Conservation (phyloP, 2,329 filamentous ascomycete species). For the Shiraia sp. region DNA sequence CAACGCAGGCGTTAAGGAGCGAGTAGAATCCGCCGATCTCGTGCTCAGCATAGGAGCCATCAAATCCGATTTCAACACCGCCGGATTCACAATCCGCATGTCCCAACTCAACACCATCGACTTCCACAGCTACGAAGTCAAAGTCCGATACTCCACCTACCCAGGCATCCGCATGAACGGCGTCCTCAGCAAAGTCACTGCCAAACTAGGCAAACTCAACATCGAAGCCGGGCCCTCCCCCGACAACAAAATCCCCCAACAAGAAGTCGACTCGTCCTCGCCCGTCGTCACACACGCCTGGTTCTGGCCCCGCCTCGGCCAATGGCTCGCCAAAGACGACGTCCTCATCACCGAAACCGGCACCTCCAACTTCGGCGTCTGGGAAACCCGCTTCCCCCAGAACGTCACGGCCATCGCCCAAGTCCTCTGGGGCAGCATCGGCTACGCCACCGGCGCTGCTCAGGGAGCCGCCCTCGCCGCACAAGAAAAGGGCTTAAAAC, state of each 20-base stretch:
- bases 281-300: conserved; percentile 68
- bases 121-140: conserved; percentile 74
- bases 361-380: conserved; percentile 85
- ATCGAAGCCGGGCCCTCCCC: conserved; percentile 58
- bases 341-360: conserved; percentile 86
- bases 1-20: conserved; percentile 64
- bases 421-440: conserved; percentile 72
- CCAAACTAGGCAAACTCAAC: conserved; percentile 61
- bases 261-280: conserved; percentile 34
- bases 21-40: conserved; percentile 70
- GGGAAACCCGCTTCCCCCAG: conserved; percentile 78
- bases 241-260: conserved; percentile 54
- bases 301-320: conserved; percentile 77
- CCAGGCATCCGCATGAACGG: conserved; percentile 77
- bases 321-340: conserved; percentile 73
- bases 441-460: conserved; percentile 65
- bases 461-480: conserved; percentile 75
- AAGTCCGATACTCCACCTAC: conserved; percentile 78
- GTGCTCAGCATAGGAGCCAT: conserved; percentile 71
- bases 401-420: conserved; percentile 81
- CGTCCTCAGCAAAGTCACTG: conserved; percentile 72
- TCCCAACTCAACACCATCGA: conserved; percentile 79
- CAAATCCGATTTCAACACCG: conserved; percentile 80
- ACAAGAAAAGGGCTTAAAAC: conserved; percentile 62
- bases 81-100: conserved; percentile 79